phyloP scores from a whole-genome alignment of 495 filamentous ascomycete genomes.

The Neurospora hispaniola region DNA sequence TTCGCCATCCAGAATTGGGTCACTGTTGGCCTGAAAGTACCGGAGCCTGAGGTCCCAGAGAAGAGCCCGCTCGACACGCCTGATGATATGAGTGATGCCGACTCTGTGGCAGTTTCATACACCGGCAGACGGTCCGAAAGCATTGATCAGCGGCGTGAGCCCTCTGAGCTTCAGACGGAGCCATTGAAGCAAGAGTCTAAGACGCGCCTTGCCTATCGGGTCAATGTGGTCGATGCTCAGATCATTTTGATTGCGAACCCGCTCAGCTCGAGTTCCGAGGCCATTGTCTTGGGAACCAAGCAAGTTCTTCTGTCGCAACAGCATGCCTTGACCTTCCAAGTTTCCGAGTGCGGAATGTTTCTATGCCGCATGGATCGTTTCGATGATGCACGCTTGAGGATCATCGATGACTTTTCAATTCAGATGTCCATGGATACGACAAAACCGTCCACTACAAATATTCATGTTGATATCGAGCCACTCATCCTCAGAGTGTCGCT shows the following conservation, averaged over 20 bases:
- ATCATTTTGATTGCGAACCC: conserved; percentile 94
- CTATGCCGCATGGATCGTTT: conserved; percentile 97
- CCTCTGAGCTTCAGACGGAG: neutral
- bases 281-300: conserved; percentile 90
- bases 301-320: conserved; percentile 88
- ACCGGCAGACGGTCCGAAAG: conserved; percentile 20
- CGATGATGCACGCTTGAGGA: conserved; percentile 73
- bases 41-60: conserved; percentile 43
- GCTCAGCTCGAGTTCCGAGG: conserved; percentile 76
- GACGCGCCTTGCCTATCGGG: conserved; percentile 77
- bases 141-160: conserved; percentile 5
- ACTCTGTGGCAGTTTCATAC: conserved; percentile 32
- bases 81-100: conserved; percentile 49
- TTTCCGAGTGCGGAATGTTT: conserved; percentile 94
- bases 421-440: conserved; percentile 81
- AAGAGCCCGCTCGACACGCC: conserved; percentile 47
- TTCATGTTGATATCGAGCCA: conserved; percentile 81
- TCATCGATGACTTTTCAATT: conserved; percentile 90
- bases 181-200: conserved; percentile 27
- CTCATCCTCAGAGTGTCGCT: conserved; percentile 86
- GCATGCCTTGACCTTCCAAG: conserved; percentile 83
- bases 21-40: conserved; percentile 51
- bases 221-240: conserved; percentile 92
- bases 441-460: conserved; percentile 58
- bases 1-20: conserved; percentile 81